Percentiles rank a stretch among this genome's conserved stretches.
Evolutionary conservation across 225 moss, liverwort and hornwort genomes (phyloP).

Genomic region (Physcomitrium patens): DNA sequence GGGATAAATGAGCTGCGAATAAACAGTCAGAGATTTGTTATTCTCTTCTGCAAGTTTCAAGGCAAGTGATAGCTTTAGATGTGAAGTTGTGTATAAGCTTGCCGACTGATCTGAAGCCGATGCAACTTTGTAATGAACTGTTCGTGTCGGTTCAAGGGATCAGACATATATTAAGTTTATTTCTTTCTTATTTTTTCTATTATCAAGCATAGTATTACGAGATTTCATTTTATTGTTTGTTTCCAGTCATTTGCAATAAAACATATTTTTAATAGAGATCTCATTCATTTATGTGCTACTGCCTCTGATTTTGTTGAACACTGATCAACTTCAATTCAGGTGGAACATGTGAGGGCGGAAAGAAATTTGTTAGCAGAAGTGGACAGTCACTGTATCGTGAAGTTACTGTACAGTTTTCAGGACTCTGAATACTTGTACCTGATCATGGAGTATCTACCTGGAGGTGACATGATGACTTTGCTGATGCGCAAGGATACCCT

Average conservation of each 20-base stretch:
- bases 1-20: too few species aligned
- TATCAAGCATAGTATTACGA: background rate
- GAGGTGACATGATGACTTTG: conserved; percentile 99
- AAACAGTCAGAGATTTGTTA: background rate
- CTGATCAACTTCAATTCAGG: conserved; percentile 53
- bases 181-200: conserved; percentile 6
- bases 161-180: background rate
- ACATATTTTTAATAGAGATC: too few species aligned
- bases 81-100: background rate
- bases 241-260: too few species aligned
- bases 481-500: conserved; percentile 97
- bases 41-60: background rate
- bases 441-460: conserved; percentile 97
- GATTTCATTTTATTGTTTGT: too few species aligned
- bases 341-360: conserved; percentile 98
- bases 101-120: background rate
- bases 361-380: conserved; percentile 95
- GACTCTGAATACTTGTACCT: conserved; percentile 91
- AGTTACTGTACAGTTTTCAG: conserved; percentile 94
- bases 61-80: background rate
- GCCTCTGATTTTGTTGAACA: conserved; percentile 2
- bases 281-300: background rate
- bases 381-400: conserved; percentile 97
- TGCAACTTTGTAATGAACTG: background rate
- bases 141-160: background rate